phyloP scores from a whole-genome alignment of 2,329 filamentous ascomycete species.

The Delphinella strobiligena region DNA sequence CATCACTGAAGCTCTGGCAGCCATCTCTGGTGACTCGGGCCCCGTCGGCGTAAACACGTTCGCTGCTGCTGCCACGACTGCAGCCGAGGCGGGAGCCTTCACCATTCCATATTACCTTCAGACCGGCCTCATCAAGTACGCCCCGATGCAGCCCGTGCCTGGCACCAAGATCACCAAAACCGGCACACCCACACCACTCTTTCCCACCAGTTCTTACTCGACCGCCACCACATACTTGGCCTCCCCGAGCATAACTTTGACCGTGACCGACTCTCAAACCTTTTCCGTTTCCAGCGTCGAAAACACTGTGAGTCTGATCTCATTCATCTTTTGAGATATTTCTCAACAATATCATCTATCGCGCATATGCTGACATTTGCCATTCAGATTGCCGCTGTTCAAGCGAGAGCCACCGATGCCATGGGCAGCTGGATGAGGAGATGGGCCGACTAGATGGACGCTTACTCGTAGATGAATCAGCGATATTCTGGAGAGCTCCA shows the following conservation, averaged over 20 bases:
- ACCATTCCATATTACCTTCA: conserved; percentile 44
- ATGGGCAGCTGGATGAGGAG: neutral
- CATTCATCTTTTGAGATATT: neutral
- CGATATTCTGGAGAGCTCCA: no score
- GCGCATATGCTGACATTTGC: no score
- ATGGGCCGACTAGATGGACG: neutral
- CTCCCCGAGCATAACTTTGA: conserved; percentile 34
- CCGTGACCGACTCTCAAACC: conserved; percentile 40
- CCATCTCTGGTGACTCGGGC: conserved; percentile 26
- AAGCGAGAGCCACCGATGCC: neutral
- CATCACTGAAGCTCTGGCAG: conserved; percentile 24
- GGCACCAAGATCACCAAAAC: conserved; percentile 47
- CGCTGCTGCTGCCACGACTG: conserved; percentile 8
- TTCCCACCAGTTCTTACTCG: conserved; percentile 42
- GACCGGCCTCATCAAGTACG: conserved; percentile 46
- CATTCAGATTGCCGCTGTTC: neutral
- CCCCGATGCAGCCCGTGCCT: conserved; percentile 49
- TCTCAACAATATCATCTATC: no score
- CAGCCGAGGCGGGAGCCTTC: conserved; percentile 15
- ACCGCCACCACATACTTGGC: conserved; percentile 40
- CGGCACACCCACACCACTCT: conserved; percentile 32
- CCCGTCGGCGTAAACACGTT: conserved; percentile 19
- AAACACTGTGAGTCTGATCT: conserved; percentile 41
- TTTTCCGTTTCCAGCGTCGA: conserved; percentile 40
- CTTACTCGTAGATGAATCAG: no score